Evolutionary conservation across 2,329 filamentous ascomycete genomes (phyloP), one percentile per base, ranked within the genome.

Genomic region (Epichloe bromicola): DNA sequence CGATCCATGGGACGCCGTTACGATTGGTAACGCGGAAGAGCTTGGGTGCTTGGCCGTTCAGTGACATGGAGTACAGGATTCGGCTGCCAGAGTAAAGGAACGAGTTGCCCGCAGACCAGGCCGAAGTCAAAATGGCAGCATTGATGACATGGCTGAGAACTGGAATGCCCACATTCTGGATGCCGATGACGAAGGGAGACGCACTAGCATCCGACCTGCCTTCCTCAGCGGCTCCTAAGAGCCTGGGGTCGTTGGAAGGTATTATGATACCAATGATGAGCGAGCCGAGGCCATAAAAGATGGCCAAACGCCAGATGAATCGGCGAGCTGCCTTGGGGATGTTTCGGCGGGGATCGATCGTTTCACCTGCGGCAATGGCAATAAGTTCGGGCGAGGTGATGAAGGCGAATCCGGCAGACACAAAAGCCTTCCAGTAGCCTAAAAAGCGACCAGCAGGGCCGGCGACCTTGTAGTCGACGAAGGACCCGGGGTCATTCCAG

Each of bases 1-100:
- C 74, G 11, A 67, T 70, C 58, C 67, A 80, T 0, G 82, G 83
- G 0, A 85, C 79, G 47, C 83, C 83, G 19, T 72, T 70, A 54
- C 75, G 75, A 41, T 74, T 81, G 26, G 82, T 85, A 5, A 63
- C 70, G 36, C 73, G 70, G 66, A 86, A 84, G 54, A 80, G 64
- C 7, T 62, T 64, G 0, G 84, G 85, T 0, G 85, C 84, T 47
- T 86, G 82, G 14, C 80, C 79, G 51, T 77, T 80, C 8, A 82
- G 71, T 0, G 83, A 75, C 61, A 89, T 77, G 52, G 80, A 82
- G 61, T 85, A 82, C 8, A 89, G 70, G 19, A 88, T 79, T 61
- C 85, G 79, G 41, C 79, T 83, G 48, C 83, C 81, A 1, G 79
- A 82, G 65, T 85, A 85, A 49, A 80, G 70, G 69, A 79, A 79